These are phyloP conservation scores for Yarrowia divulgata DNA, from an alignment of 805 yeast genomes.

Conservation along the genomic window DNA sequence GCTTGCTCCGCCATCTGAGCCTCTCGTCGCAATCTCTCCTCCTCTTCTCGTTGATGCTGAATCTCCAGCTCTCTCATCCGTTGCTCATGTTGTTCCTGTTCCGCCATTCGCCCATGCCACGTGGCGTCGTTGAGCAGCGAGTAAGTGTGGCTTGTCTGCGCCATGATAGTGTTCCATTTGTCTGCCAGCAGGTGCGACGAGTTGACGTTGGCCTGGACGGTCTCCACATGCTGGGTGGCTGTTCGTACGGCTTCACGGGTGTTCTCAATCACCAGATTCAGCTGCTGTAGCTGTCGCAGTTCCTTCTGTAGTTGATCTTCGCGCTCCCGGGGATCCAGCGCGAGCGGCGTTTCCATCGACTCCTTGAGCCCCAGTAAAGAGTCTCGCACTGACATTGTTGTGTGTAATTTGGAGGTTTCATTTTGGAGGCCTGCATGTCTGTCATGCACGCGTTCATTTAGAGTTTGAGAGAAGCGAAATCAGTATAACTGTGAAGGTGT, in stretches of 20 bases:
- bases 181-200: slow-evolving; percentile 28
- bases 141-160: slow-evolving; percentile 29
- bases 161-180: slow-evolving; percentile 36
- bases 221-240: slow-evolving; percentile 11
- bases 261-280: slow-evolving; percentile 18
- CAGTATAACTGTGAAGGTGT: no score
- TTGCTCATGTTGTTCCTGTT: slow-evolving; percentile 15
- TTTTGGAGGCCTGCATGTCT: not conserved
- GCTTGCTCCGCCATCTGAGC: slow-evolving; percentile 13
- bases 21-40: slow-evolving; percentile 10
- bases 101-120: slow-evolving; percentile 37
- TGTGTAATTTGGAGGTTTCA: not conserved
- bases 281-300: slow-evolving; percentile 8
- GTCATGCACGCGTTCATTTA: slow-evolving; percentile 7
- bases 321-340: slow-evolving; percentile 20
- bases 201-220: slow-evolving; percentile 30
- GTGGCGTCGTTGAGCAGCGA: slow-evolving; percentile 24
- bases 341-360: slow-evolving; percentile 22
- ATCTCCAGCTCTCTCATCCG: slow-evolving; percentile 33
- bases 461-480: not conserved
- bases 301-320: slow-evolving; percentile 27
- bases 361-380: slow-evolving; percentile 24
- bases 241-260: slow-evolving; percentile 11
- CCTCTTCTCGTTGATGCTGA: slow-evolving; percentile 23
- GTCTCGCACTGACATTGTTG: slow-evolving; percentile 22